Percentiles rank a stretch among this genome's conserved stretches.
phyloP scores from a whole-genome alignment of 1,284 basidiomycete species.

The Microbotryomycetes sp. region DNA sequence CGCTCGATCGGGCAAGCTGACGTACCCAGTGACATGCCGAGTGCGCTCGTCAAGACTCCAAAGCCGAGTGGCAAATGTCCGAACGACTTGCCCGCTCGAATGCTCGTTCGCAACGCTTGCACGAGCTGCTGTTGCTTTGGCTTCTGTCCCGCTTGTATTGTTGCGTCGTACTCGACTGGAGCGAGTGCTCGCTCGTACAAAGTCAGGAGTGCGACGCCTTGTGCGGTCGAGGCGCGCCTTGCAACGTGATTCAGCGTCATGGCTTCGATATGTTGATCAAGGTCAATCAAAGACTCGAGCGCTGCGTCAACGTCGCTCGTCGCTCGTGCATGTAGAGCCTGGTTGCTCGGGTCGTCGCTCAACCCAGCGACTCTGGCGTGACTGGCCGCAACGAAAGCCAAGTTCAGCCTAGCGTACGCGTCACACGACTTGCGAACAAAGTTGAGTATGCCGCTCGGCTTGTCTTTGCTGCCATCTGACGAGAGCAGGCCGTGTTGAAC shows the following conservation, averaged over 20 bases:
- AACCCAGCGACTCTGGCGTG: conserved; percentile 43
- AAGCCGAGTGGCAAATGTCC: conserved; percentile 88
- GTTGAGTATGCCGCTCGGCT: conserved; percentile 44
- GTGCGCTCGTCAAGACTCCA: conserved; percentile 70
- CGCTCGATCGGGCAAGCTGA: neutral
- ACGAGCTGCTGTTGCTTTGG: conserved; percentile 45
- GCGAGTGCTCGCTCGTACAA: conserved; percentile 77
- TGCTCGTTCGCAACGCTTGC: conserved; percentile 57
- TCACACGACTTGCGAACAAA: conserved; percentile 64
- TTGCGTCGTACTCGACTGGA: neutral
- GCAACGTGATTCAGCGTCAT: conserved; percentile 86
- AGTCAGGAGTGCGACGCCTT: conserved; percentile 87
- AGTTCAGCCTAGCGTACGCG: conserved; percentile 64
- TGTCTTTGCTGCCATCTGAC: neutral
- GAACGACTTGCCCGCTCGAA: conserved; percentile 56
- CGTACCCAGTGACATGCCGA: conserved; percentile 66
- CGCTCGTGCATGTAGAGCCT: neutral
- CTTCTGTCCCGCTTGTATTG: neutral
- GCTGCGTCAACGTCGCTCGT: conserved; percentile 11
- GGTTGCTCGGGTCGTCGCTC: conserved; percentile 1
- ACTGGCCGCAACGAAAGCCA: conserved; percentile 67
- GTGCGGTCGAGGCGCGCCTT: conserved; percentile 76
- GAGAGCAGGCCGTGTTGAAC: conserved; percentile 71
- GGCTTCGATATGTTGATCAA: conserved; percentile 74
- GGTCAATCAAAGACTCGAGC: conserved; percentile 47